Percentiles rank a stretch among this genome's conserved stretches.
Conservation (phyloP, 1,139 yeast genomes). For the Hemisphaericaspora xylofermentans region DNA sequence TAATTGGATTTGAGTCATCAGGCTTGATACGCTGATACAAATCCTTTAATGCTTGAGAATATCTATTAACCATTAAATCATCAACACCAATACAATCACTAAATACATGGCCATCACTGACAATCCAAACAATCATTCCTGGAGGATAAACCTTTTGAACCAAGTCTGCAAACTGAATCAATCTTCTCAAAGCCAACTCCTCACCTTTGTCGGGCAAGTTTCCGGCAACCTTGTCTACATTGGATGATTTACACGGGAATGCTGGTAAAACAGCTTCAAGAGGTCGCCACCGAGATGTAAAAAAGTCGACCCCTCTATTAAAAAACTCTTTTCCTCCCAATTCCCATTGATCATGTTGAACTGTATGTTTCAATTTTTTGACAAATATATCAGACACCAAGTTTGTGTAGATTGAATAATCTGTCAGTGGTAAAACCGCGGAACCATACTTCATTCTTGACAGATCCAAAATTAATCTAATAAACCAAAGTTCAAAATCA, state of each 20-base stretch:
- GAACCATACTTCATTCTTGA: slow-evolving; percentile 13
- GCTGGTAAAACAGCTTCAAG: slow-evolving; percentile 63
- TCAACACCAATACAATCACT: slow-evolving; percentile 59
- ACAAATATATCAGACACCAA: slow-evolving; percentile 36
- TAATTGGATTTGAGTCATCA: slow-evolving; percentile 23
- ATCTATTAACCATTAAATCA: slow-evolving; percentile 50
- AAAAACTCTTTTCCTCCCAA: slow-evolving; percentile 44
- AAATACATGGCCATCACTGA: slow-evolving; percentile 66
- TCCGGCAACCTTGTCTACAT: slow-evolving; percentile 51
- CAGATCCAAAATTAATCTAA: slow-evolving; percentile 23
- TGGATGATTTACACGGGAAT: slow-evolving; percentile 64
- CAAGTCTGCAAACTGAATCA: slow-evolving; percentile 29
- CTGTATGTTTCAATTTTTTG: slow-evolving; percentile 45
- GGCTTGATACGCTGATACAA: slow-evolving; percentile 34
- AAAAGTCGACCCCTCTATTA: slow-evolving; percentile 41
- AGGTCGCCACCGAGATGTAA: slow-evolving; percentile 45
- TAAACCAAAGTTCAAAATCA: slow-evolving; percentile 36
- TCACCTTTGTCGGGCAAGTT: slow-evolving; percentile 51
- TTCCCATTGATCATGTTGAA: slow-evolving; percentile 49
- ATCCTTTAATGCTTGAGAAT: slow-evolving; percentile 42
- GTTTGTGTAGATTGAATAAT: slow-evolving; percentile 15
- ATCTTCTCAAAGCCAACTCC: slow-evolving; percentile 33
- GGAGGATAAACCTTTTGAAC: slow-evolving; percentile 49
- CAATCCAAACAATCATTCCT: slow-evolving; percentile 55
- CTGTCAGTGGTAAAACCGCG: slow-evolving; percentile 1